Evolutionary conservation across 768 basidiomycete species (phyloP), one percentile per base, ranked within the genome.

Genomic region (Calvatia gigantea): DNA sequence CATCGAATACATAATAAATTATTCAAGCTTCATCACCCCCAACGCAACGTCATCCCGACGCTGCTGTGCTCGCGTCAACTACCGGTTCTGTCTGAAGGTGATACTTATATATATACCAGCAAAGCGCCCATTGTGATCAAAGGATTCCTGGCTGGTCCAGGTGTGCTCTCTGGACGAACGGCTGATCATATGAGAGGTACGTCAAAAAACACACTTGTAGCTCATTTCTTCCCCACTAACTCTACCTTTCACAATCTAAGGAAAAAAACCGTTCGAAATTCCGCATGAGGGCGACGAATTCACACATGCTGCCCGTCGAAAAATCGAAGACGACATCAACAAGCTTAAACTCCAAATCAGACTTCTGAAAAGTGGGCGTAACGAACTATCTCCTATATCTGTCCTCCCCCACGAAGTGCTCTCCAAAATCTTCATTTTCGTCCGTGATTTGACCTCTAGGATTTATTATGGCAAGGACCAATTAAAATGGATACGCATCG

Each of bases 391-490:
- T 3, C 68, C 71, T 28, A 69, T 78, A 23, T 71, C 71, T 2
- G 57, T 58, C 17, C 68, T 79, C n/a, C 77, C 78, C 23, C 68
- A 73, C 5, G 78, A 79, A 61, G 59, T 77, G 9, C 67, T 79
- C 1, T 67, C 66, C 32, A 69, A 63, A 41, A 69, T 80, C 27
- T 78, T 79, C 59, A 38, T 62, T 1, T 68, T 66, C 43, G 66
- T 63, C 19, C 62, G 62, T 17, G 43, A 54, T 32, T 23, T 48
- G 53, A 43, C 17, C 23, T 23, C 39, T 45, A 17, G 19, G 19
- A 6, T 49, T 50, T n/a, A n/a, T n/a, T 29, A 19, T 49, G 8
- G 49, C 58, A 33, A 56, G 55, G 21, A 43, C 15, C 54, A 69
- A 19, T 56, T 35, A 1, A 25, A 60, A 17, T 76, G 75, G 74